Evolutionary conservation across 2,329 filamentous ascomycete species (phyloP), one percentile per base, ranked within the genome.

Genomic region (Bipolaris bicolor): DNA sequence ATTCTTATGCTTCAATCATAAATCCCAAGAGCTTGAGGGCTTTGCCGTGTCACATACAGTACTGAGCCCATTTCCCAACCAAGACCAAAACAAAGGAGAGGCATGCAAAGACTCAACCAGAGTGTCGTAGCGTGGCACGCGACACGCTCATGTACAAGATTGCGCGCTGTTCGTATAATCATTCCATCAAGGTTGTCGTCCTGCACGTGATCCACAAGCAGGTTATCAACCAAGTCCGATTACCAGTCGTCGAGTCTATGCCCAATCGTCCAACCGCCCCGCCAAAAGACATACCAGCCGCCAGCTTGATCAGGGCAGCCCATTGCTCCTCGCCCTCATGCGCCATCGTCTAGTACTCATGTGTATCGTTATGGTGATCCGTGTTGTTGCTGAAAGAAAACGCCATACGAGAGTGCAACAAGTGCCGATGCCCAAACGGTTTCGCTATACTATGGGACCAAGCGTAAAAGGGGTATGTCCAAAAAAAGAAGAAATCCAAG

Each of bases 391-490:
- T 40, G 51, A 55, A 52, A 61, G 51, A 53, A 62, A 63, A 68
- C 66, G 64, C 62, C 61, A 56, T 65, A 57, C 56, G 50, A 63
- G 58, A 53, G 61, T 65, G 64, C 64, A 67, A 63, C 62, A 57
- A 65, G 58, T 61, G 57, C 60, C 62, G 49, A 61, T 63, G 57
- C 63, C 65, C 54, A 62, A 66, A 65, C 48, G 40, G 58, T 68
- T 61, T 65, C 69, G 72, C 70, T 72, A 74, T 74, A 70, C 69
- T 74, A 58, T 63, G 61, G 67, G 68, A 67, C 66, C 65, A 71
- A 57, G 72, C 67, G 65, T 71, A 64, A 75, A 63, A 69, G 59
- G 69, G 68, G 71, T 75, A 76, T 76, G 74, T 69, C 67, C 58
- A 64, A 67, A 61, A 63, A 66, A 68, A 57, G 52, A 52, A 45